phyloP scores from a whole-genome alignment of 1,284 basidiomycete genomes.

The Caloboletus inedulis region DNA sequence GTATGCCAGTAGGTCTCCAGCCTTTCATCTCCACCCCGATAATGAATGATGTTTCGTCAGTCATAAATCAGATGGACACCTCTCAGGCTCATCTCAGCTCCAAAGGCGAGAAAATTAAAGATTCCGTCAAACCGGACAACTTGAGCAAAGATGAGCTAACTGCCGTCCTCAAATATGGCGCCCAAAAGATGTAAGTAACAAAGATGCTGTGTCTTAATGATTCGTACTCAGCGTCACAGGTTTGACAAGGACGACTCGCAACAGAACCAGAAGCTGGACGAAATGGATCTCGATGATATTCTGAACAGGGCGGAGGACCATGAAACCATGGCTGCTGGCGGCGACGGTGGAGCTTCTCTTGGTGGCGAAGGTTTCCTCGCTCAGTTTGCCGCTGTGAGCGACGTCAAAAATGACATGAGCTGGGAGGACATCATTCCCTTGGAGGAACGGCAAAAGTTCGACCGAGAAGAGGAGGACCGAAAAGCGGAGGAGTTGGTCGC shows the following conservation, averaged over 20 bases:
- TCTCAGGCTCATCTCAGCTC: constrained; percentile 93
- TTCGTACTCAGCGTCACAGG: constrained; percentile 40
- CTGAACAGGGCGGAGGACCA: constrained; percentile 96
- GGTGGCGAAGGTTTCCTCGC: constrained; percentile 97
- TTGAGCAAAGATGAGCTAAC: constrained; percentile 97
- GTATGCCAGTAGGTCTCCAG: constrained; percentile 83
- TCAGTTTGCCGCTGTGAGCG: constrained; percentile 93
- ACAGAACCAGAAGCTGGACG: constrained; percentile 95
- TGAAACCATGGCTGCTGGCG: constrained; percentile 83
- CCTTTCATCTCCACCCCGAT: constrained; percentile 7
- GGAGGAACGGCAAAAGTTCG: constrained; percentile 85
- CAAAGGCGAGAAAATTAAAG: constrained; percentile 64
- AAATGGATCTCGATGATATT: constrained; percentile 99
- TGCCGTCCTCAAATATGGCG: constrained; percentile 99
- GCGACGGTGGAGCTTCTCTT: constrained; percentile 80
- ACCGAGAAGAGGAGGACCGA: constrained; percentile 77
- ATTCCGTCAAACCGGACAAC: constrained; percentile 78
- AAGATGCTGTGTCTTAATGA: constrained; percentile 11
- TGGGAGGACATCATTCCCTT: constrained; percentile 99
- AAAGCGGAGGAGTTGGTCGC: constrained; percentile 65
- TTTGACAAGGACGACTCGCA: constrained; percentile 95
- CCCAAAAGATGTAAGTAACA: constrained; percentile 84
- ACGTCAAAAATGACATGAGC: constrained; percentile 96
- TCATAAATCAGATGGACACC: constrained; percentile 99
- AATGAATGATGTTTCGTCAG: constrained; percentile 39